Percentiles rank a stretch among this genome's conserved stretches.
Conservation (phyloP, 2,329 filamentous ascomycete species). For the Fusarium xylarioides region DNA sequence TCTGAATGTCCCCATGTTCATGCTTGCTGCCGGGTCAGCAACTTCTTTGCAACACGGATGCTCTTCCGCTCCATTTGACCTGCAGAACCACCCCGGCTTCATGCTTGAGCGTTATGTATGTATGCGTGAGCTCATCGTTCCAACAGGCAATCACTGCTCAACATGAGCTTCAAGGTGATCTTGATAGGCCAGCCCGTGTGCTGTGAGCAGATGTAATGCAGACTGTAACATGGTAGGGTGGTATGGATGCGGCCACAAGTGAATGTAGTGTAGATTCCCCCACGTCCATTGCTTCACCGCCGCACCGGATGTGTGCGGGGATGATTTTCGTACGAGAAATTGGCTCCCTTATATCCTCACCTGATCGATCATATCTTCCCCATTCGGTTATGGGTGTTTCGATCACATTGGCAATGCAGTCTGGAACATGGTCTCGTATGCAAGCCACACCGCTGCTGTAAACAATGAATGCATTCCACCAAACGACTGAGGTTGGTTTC, state of each 20-base stretch:
- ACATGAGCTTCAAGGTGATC: constrained; percentile 16
- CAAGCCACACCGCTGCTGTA: constrained; percentile 30
- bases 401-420: neutral
- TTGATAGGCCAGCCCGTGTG: constrained; percentile 19
- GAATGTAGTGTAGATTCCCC: constrained; percentile 13
- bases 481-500: neutral
- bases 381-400: constrained; percentile 13
- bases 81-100: constrained; percentile 28
- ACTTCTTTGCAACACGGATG: constrained; percentile 15
- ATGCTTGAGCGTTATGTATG: constrained; percentile 17
- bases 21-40: constrained; percentile 17
- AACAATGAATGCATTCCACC: neutral
- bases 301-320: constrained; percentile 19
- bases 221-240: constrained; percentile 26
- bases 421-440: constrained; percentile 13
- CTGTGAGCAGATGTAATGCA: constrained; percentile 26
- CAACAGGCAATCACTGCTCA: constrained; percentile 16
- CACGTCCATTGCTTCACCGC: constrained; percentile 34
- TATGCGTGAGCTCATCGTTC: constrained; percentile 23
- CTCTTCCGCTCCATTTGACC: constrained; percentile 18
- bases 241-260: constrained; percentile 33
- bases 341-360: constrained; percentile 21
- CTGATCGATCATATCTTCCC: constrained; percentile 28
- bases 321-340: constrained; percentile 15
- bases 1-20: constrained; percentile 14